These are phyloP conservation scores for Thecaphora frezii DNA, from an alignment of 1,284 basidiomycete species.

Conservation along the genomic window DNA sequence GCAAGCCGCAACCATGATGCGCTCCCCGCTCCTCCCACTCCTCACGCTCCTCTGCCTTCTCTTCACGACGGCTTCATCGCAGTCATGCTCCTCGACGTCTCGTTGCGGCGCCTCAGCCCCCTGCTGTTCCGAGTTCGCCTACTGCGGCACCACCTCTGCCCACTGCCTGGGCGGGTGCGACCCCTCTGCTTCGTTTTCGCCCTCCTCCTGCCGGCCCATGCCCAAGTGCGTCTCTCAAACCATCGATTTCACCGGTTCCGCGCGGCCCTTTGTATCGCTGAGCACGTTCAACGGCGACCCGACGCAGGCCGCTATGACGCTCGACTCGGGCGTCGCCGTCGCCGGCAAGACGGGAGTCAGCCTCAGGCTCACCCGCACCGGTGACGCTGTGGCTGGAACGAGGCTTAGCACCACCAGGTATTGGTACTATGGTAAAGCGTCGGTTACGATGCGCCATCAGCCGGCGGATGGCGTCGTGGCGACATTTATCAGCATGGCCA, in stretches of 20 bases:
- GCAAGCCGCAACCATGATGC: not conserved
- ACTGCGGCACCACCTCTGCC: constrained; percentile 19
- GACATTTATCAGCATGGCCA: constrained; percentile 38
- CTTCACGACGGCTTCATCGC: constrained; percentile 3
- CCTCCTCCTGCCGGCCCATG: constrained; percentile 32
- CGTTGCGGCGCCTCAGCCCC: constrained; percentile 20
- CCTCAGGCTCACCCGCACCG: constrained; percentile 24
- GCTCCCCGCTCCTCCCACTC: constrained; percentile 2
- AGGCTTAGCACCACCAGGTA: constrained; percentile 32
- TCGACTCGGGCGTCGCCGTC: constrained; percentile 26
- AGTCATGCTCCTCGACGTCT: constrained; percentile 15
- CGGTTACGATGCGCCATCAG: constrained; percentile 32
- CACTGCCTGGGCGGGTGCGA: constrained; percentile 39
- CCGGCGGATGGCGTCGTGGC: constrained; percentile 36
- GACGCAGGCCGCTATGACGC: constrained; percentile 30
- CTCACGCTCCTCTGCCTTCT: not conserved
- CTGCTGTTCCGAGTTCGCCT: constrained; percentile 30
- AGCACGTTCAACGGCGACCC: constrained; percentile 34
- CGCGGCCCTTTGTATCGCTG: constrained; percentile 22
- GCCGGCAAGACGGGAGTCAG: constrained; percentile 19
- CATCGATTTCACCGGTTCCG: constrained; percentile 34
- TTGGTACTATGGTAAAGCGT: constrained; percentile 35
- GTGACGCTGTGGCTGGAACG: constrained; percentile 18
- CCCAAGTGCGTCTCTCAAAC: constrained; percentile 34
- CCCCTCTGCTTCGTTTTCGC: constrained; percentile 21